Percentiles rank a stretch among this genome's conserved stretches.
These are phyloP conservation scores for Mycena sp. DNA, from an alignment of 1,284 basidiomycete genomes.

Conservation along the genomic window DNA sequence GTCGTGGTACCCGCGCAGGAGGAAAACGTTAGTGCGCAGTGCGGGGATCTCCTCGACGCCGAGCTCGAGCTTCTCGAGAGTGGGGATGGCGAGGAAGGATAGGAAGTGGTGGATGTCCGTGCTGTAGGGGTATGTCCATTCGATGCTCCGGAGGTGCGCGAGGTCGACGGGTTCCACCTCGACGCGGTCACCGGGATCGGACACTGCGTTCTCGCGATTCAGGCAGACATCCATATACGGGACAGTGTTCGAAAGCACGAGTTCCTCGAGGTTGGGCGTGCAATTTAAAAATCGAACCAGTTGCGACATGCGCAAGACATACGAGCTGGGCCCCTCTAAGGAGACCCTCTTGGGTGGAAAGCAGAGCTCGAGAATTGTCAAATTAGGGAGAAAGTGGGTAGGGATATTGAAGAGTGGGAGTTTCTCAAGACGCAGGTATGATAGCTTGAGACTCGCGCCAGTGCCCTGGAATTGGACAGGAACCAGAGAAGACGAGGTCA, in stretches of 20 bases:
- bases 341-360: conserved; percentile 44
- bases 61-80: conserved; percentile 48
- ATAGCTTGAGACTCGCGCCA: conserved; percentile 36
- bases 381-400: conserved; percentile 44
- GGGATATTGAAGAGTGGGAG: conserved; percentile 51
- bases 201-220: conserved; percentile 1
- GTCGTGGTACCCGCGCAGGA: conserved; percentile 28
- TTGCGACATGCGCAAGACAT: conserved; percentile 47
- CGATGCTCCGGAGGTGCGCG: conserved; percentile 44
- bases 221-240: conserved; percentile 48
- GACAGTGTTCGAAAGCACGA: conserved; percentile 52
- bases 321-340: conserved; percentile 30
- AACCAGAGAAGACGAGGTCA: conserved; percentile 35
- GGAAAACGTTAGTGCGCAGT: conserved; percentile 27
- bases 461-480: conserved; percentile 19
- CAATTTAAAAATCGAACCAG: conserved; percentile 48
- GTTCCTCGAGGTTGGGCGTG: conserved; percentile 50
- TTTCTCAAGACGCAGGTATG: conserved; percentile 50
- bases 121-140: conserved; percentile 50
- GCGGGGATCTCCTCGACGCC: conserved; percentile 43
- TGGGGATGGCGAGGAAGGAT: conserved; percentile 44
- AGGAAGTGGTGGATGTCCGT: conserved; percentile 46
- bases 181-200: not conserved
- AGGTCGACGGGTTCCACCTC: conserved; percentile 36
- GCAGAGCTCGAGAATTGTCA: conserved; percentile 51